phyloP scores from a whole-genome alignment of 768 basidiomycete genomes.

The Trichaptum fuscoviolaceum region DNA sequence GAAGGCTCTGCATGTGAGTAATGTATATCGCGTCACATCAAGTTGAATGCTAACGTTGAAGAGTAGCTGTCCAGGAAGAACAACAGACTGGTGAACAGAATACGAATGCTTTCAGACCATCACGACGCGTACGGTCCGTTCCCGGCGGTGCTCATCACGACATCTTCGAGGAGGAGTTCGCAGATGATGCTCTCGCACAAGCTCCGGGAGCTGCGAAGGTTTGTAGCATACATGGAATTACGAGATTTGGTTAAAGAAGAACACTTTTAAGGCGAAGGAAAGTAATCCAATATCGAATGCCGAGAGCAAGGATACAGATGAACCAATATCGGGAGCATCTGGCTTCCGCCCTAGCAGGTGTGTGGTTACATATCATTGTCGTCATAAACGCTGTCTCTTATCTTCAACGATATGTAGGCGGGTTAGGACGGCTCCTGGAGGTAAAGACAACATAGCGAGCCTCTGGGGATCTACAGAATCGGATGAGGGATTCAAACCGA shows the following conservation, averaged over 20 bases:
- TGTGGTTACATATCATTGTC: conserved; percentile 4
- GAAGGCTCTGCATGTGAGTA: conserved; percentile 8
- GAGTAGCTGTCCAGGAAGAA: conserved; percentile 21
- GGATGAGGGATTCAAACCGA: conserved; percentile 52
- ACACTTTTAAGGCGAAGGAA: neutral
- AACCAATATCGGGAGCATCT: conserved; percentile 25
- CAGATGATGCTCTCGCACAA: conserved; percentile 53
- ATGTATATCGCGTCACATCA: conserved; percentile 11
- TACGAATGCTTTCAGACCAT: conserved; percentile 36
- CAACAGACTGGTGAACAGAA: neutral
- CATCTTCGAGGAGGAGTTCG: conserved; percentile 38
- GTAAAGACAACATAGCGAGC: conserved; percentile 20
- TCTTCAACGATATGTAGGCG: conserved; percentile 20
- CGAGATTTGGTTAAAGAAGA: neutral
- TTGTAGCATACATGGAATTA: neutral
- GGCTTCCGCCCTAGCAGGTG: conserved; percentile 48
- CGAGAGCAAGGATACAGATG: conserved; percentile 10
- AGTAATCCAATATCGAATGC: neutral
- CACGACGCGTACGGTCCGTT: conserved; percentile 50
- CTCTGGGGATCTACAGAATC: conserved; percentile 39
- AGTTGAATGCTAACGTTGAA: conserved; percentile 6
- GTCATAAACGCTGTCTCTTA: neutral
- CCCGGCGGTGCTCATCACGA: conserved; percentile 49
- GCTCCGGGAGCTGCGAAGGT: conserved; percentile 36
- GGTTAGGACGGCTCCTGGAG: conserved; percentile 28